These are phyloP conservation scores for Diaporthe sp. DNA, from an alignment of 2,329 filamentous ascomycete genomes.

Conservation along the genomic window DNA sequence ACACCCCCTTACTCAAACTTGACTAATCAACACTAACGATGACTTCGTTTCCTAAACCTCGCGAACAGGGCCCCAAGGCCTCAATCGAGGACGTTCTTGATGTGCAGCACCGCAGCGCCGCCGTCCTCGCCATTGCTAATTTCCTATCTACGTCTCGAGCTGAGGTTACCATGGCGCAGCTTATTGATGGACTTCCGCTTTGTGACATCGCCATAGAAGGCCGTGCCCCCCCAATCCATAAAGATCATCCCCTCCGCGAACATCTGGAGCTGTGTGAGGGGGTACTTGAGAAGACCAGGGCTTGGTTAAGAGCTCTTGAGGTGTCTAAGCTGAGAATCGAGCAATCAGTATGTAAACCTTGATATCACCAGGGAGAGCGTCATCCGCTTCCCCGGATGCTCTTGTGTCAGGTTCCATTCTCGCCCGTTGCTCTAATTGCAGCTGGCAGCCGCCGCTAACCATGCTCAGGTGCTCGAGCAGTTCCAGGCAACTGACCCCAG, in stretches of 20 bases:
- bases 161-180: neutral
- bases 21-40: neutral
- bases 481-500: neutral
- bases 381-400: neutral
- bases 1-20: neutral
- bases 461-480: neutral
- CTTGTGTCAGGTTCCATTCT: neutral
- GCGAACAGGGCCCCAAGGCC: neutral
- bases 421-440: neutral
- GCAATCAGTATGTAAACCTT: neutral
- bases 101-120: neutral
- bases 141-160: neutral
- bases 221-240: neutral
- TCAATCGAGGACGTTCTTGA: neutral
- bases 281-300: neutral
- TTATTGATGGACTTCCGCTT: neutral
- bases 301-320: neutral
- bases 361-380: neutral
- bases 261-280: neutral
- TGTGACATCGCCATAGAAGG: neutral
- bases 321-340: conserved; percentile 3
- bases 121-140: neutral
- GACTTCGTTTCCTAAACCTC: neutral
- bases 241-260: neutral
- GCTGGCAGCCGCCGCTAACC: neutral